Percentiles rank a stretch among this genome's conserved stretches.
phyloP scores from a whole-genome alignment of 148 eudicot species.

The Chenopodium quinoa region DNA sequence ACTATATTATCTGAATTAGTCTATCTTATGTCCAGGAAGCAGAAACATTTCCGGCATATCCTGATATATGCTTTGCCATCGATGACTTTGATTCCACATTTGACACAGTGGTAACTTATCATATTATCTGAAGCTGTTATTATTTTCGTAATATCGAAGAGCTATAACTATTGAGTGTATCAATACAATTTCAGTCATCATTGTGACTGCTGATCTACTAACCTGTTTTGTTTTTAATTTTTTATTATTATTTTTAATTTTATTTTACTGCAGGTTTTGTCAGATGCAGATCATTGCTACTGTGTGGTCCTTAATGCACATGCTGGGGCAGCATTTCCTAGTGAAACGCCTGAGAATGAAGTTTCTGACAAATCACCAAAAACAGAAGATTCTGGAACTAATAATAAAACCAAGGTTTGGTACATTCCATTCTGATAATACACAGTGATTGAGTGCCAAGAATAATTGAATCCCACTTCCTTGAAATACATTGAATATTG shows the following conservation, averaged over 20 bases:
- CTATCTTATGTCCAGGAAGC: conserved; percentile 61
- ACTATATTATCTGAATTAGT: conserved; percentile 11
- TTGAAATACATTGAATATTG: background rate
- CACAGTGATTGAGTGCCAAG: background rate
- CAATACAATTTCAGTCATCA: background rate
- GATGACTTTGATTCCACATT: conserved; percentile 99
- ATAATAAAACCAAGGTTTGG: conserved; percentile 62
- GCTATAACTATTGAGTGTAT: background rate
- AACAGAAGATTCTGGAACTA: conserved; percentile 39
- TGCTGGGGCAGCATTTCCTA: conserved; percentile 92
- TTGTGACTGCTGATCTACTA: background rate
- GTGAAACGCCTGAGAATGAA: conserved; percentile 38
- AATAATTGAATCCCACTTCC: background rate
- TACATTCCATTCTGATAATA: conserved; percentile 2
- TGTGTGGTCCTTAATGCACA: conserved; percentile 93
- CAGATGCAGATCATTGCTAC: conserved; percentile 93
- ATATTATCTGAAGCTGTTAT: background rate
- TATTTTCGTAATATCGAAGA: background rate
- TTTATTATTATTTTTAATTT: background rate
- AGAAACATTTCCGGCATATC: conserved; percentile 93
- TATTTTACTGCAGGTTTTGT: conserved; percentile 64
- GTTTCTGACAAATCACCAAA: conserved; percentile 34
- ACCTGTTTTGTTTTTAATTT: background rate
- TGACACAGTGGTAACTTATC: conserved; percentile 81
- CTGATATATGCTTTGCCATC: conserved; percentile 98